These are phyloP conservation scores for Udeniomyces megalosporus DNA, from an alignment of 768 basidiomycete species.

Conservation along the genomic window DNA sequence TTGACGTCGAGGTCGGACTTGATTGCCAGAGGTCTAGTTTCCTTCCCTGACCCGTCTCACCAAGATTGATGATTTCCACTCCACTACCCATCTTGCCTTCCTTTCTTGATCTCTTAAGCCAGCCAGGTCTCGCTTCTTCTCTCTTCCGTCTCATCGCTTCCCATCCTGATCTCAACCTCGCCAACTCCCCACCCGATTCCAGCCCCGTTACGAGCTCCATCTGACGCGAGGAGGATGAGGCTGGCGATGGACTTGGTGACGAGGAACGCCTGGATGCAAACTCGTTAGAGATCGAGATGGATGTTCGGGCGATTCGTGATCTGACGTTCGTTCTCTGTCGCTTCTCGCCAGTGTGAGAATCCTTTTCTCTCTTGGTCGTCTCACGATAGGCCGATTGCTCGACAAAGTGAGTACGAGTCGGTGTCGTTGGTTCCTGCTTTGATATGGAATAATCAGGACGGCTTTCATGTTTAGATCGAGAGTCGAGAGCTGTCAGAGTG, in stretches of 20 bases:
- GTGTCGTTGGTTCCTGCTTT: neutral
- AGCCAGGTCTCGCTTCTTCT: constrained; percentile 6
- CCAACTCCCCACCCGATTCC: constrained; percentile 3
- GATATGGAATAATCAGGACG: too few species aligned
- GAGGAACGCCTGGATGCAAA: neutral
- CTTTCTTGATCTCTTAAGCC: constrained; percentile 2
- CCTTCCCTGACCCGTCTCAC: neutral
- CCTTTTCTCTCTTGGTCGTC: neutral
- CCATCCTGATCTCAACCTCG: neutral
- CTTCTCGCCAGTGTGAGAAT: neutral
- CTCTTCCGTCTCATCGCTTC: neutral
- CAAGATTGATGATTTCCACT: neutral
- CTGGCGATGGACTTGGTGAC: neutral
- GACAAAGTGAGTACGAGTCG: neutral
- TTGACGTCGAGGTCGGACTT: neutral
- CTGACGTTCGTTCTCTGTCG: neutral
- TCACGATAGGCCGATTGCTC: neutral
- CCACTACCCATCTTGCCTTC: constrained; percentile 1
- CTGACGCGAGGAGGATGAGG: too few species aligned
- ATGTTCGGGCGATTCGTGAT: neutral
- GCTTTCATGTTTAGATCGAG: too few species aligned
- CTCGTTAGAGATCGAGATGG: neutral
- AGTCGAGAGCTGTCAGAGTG: too few species aligned
- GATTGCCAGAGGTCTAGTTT: constrained; percentile 6
- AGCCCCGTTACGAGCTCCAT: too few species aligned